Base-by-base conservation (phyloP, 139 green algal species). In the Chlorella sp. region DNA sequence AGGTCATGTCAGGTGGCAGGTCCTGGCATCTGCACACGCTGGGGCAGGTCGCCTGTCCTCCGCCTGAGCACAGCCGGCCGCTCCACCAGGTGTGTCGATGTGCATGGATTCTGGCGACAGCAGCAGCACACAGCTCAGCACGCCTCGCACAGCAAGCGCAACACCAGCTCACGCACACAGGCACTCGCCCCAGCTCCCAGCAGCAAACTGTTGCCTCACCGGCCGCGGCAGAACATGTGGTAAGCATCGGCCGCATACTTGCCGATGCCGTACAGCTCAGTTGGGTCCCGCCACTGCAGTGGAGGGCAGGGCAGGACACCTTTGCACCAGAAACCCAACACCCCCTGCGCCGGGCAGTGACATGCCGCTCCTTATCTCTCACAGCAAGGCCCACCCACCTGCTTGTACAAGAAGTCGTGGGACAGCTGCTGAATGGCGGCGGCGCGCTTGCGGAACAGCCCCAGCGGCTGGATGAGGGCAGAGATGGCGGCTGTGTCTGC, bases 181-280 rank as follows among this genome's bases (percentile, higher is more conserved):
- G 11, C 65, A 13, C 30, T 18, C 5, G 25, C 65, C n/a, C 65
- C 1, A 18, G 30, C n/a, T 39, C 1, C 65, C n/a, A 20, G 7
- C n/a, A n/a, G n/a, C n/a, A n/a, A 9, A 9, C 44, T 51, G 44
- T n/a, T 39, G 25, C 65, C 73, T 23, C 94, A 98, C 34, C 80
- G 75, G 9, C 93, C 95, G 3, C 92, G 79, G 82, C 95, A 98
- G 80, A 99, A 99, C 21, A 99, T 98, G 70, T 84, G 90, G 89
- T 98, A 98, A 0, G 96, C 96, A 63, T 98, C 96, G 17, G 94
- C 91, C 0, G 89, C 97, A 60, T 99, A 99, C 80, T 94, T 85
- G 4, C 96, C 95, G 20, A 98, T 90, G 47, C 91, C 93, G 57
- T 93, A 94, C 64, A 99, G 93, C 91, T 98, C 84, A 4, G 73